Conservation (phyloP, 345 rosid genomes). For the Streptanthus diversifolius region DNA sequence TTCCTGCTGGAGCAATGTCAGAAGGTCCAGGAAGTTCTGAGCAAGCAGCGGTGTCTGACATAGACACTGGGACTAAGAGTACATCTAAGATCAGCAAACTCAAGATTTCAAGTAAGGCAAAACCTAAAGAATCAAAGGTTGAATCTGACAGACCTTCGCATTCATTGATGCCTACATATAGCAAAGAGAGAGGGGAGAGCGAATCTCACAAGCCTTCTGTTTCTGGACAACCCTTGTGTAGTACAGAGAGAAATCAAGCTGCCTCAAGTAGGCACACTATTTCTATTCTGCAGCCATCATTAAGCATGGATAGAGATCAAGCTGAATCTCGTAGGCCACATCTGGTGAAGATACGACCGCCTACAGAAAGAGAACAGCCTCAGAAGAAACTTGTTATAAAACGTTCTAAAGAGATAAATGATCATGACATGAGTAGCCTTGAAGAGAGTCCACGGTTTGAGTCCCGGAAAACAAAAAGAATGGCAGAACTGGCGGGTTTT, state of each 20-base stretch:
- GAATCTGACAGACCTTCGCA: conserved; percentile 53
- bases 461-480: conserved; percentile 73
- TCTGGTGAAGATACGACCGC: conserved; percentile 82
- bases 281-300: conserved; percentile 57
- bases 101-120: conserved; percentile 64
- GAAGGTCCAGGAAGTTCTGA: conserved; percentile 54
- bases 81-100: conserved; percentile 60
- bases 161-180: conserved; percentile 51
- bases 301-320: conserved; percentile 49
- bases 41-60: conserved; percentile 42
- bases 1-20: conserved; percentile 46
- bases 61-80: conserved; percentile 52
- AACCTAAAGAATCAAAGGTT: conserved; percentile 48
- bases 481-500: conserved; percentile 68
- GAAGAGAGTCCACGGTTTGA: conserved; percentile 64
- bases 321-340: conserved; percentile 66
- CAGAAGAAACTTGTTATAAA: conserved; percentile 77
- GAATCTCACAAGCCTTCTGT: conserved; percentile 61
- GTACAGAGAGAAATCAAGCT: conserved; percentile 47
- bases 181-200: conserved; percentile 51
- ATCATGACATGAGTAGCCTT: conserved; percentile 65
- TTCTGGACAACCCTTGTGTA: conserved; percentile 54
- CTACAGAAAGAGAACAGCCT: conserved; percentile 61
- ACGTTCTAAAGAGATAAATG: conserved; percentile 68
- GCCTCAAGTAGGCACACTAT: conserved; percentile 56